These are phyloP conservation scores for Suhomyces tanzawaensis DNA, from an alignment of 805 yeast species.

Conservation along the genomic window DNA sequence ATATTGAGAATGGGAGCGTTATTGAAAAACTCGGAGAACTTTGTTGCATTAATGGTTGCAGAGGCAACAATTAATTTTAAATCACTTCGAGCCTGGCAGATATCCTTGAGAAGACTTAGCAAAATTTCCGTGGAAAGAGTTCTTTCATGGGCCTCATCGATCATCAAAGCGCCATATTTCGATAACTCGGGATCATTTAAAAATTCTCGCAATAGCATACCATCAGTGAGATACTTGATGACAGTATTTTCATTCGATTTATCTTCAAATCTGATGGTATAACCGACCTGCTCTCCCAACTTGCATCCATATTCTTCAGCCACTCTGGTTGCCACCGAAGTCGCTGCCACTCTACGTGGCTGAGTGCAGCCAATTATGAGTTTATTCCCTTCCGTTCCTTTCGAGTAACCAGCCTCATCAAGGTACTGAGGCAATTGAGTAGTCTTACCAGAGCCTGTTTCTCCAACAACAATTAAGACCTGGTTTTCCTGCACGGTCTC, in stretches of 20 bases:
- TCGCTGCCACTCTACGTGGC: constrained; percentile 95
- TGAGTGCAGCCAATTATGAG: constrained; percentile 80
- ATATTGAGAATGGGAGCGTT: constrained; percentile 83
- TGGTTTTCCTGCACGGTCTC: constrained; percentile 61
- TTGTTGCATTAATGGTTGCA: constrained; percentile 90
- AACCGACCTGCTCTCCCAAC: constrained; percentile 90
- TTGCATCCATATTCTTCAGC: constrained; percentile 81
- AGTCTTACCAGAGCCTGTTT: constrained; percentile 93
- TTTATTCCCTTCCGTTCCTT: constrained; percentile 28
- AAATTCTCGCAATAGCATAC: constrained; percentile 87
- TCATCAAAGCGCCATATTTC: constrained; percentile 77
- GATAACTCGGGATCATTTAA: constrained; percentile 68
- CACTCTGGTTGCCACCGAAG: constrained; percentile 84
- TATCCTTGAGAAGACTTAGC: constrained; percentile 75
- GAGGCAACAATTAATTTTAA: constrained; percentile 80
- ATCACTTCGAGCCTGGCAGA: constrained; percentile 61
- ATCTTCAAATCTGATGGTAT: constrained; percentile 85
- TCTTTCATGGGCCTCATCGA: constrained; percentile 97
- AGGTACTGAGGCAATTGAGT: constrained; percentile 90
- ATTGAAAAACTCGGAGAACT: constrained; percentile 77
- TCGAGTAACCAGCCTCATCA: constrained; percentile 76
- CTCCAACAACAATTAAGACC: constrained; percentile 75
- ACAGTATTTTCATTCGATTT: constrained; percentile 56
- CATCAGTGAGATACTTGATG: constrained; percentile 92
- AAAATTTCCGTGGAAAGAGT: constrained; percentile 87